phyloP scores from a whole-genome alignment of 495 filamentous ascomycete species.

The Neurospora intermedia region DNA sequence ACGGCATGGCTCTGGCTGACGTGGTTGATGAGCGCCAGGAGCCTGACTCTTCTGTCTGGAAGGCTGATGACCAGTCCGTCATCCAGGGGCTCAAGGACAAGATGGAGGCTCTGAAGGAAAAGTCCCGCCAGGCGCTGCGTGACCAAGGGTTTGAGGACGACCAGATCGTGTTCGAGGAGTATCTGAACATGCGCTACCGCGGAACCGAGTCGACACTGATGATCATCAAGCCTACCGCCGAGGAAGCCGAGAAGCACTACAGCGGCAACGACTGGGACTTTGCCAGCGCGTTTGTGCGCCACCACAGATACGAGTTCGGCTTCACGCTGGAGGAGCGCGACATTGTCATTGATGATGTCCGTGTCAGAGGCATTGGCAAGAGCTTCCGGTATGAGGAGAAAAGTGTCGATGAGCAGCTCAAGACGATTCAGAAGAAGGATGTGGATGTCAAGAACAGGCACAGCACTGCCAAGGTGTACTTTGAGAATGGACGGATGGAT shows the following conservation, averaged over 20 bases:
- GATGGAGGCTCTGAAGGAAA: slow-evolving; percentile 56
- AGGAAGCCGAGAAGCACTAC: slow-evolving; percentile 47
- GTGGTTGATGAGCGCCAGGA: slow-evolving; percentile 90
- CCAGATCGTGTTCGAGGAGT: slow-evolving; percentile 73
- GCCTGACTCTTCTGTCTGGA: slow-evolving; percentile 76
- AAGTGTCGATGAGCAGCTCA: slow-evolving; percentile 70
- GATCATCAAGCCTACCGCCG: slow-evolving; percentile 55
- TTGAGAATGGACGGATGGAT: slow-evolving; percentile 62
- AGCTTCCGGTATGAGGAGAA: slow-evolving; percentile 70
- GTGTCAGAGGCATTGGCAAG: slow-evolving; percentile 79
- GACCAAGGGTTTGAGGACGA: slow-evolving; percentile 67
- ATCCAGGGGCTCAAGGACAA: slow-evolving; percentile 41
- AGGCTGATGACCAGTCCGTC: slow-evolving; percentile 36
- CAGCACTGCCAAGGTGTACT: slow-evolving; percentile 51
- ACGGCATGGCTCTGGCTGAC: slow-evolving; percentile 93
- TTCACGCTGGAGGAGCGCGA: slow-evolving; percentile 84
- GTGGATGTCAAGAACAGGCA: slow-evolving; percentile 45
- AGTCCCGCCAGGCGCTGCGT: slow-evolving; percentile 49
- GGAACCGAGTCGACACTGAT: slow-evolving; percentile 84
- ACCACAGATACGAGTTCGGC: slow-evolving; percentile 90
- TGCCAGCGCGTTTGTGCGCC: slow-evolving; percentile 69
- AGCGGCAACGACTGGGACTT: slow-evolving; percentile 64
- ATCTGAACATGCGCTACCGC: slow-evolving; percentile 81
- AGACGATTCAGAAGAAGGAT: slow-evolving; percentile 43
- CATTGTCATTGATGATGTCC: slow-evolving; percentile 87